phyloP scores from a whole-genome alignment of 129 eudicot species.

The Gnaphalium uliginosum region DNA sequence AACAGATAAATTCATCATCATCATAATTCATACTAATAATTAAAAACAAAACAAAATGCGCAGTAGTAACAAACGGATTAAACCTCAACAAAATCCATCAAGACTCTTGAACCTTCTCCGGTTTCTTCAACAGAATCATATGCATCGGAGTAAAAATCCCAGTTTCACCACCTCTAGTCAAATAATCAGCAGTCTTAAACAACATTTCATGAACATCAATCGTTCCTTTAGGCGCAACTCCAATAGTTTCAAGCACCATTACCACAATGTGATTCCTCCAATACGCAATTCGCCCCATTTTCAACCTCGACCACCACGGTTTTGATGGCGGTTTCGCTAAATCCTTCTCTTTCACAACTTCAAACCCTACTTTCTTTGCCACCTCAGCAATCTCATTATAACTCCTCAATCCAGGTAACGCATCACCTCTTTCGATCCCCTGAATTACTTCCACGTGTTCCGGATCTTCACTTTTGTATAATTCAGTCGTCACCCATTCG shows the following conservation, averaged over 20 bases:
- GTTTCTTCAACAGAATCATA: slow-evolving; percentile 88
- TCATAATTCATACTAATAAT: neutral
- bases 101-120: slow-evolving; percentile 36
- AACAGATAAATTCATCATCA: neutral
- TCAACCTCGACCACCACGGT: slow-evolving; percentile 94
- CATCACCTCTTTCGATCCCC: slow-evolving; percentile 93
- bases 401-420: slow-evolving; percentile 77
- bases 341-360: slow-evolving; percentile 75
- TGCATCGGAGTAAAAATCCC: slow-evolving; percentile 92
- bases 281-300: slow-evolving; percentile 91
- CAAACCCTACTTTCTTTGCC: slow-evolving; percentile 86
- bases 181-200: slow-evolving; percentile 77
- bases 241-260: slow-evolving; percentile 55
- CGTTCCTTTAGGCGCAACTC: slow-evolving; percentile 86
- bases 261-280: slow-evolving; percentile 92
- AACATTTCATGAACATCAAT: slow-evolving; percentile 96
- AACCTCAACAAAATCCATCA: slow-evolving; percentile 64
- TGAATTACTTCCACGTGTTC: slow-evolving; percentile 84
- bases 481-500: slow-evolving; percentile 89
- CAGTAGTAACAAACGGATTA: slow-evolving; percentile 1
- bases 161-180: slow-evolving; percentile 73
- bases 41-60: neutral
- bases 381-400: slow-evolving; percentile 59
- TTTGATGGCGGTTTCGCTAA: slow-evolving; percentile 76
- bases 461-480: slow-evolving; percentile 45